These are phyloP conservation scores for Annulohypoxylon stygium DNA, from an alignment of 495 filamentous ascomycete genomes.

Conservation along the genomic window DNA sequence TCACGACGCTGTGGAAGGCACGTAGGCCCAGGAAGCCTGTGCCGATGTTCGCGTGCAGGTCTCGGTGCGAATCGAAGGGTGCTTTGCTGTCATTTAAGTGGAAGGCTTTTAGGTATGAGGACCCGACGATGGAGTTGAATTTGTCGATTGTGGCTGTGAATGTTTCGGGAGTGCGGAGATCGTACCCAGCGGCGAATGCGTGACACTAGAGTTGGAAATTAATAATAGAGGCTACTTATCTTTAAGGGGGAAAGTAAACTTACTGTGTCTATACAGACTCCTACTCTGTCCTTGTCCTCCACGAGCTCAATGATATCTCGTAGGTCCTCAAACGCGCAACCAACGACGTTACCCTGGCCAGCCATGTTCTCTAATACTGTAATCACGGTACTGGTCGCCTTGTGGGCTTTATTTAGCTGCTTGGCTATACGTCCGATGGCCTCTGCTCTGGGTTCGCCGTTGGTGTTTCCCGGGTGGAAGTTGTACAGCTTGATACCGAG, in stretches of 20 bases:
- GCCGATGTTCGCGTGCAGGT: constrained; percentile 95
- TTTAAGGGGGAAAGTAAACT: not conserved
- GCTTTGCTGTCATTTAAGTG: constrained; percentile 96
- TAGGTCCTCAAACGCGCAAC: constrained; percentile 85
- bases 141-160: constrained; percentile 78
- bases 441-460: constrained; percentile 70
- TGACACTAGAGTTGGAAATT: constrained; percentile 68
- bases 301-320: constrained; percentile 83
- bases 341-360: constrained; percentile 87
- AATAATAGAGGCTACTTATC: not conserved
- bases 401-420: constrained; percentile 83
- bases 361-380: constrained; percentile 97
- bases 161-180: constrained; percentile 79
- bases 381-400: constrained; percentile 77
- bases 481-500: constrained; percentile 94
- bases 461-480: constrained; percentile 92
- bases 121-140: constrained; percentile 85
- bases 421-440: constrained; percentile 83
- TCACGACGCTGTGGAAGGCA: constrained; percentile 92
- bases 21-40: constrained; percentile 90
- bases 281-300: constrained; percentile 86
- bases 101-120: constrained; percentile 82
- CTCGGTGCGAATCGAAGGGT: constrained; percentile 79
- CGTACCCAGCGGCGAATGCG: constrained; percentile 92
- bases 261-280: constrained; percentile 91